Conservation (phyloP, 257 asterid species). For the Coffea canephora region DNA sequence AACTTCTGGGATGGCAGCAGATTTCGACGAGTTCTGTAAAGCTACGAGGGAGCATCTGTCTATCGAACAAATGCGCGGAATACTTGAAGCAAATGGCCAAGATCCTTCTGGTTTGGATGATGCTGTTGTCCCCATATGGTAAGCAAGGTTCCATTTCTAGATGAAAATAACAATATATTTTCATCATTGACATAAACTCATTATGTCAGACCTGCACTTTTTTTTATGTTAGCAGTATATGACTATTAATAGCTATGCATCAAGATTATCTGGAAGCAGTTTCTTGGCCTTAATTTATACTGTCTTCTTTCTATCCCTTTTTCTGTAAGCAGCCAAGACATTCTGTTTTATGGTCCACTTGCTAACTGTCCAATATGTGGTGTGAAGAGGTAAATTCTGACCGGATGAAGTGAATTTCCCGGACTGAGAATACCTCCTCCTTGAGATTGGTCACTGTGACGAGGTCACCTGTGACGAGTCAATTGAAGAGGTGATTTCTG, state of each 20-base stretch:
- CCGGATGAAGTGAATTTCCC: no score
- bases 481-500: no score
- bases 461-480: no score
- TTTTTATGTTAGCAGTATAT: not conserved
- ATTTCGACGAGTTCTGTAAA: constrained; percentile 63
- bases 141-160: not conserved
- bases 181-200: not conserved
- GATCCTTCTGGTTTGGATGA: constrained; percentile 49
- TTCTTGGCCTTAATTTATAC: not conserved
- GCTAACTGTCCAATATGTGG: constrained; percentile 59
- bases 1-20: constrained; percentile 37
- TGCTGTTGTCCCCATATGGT: constrained; percentile 89
- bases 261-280: not conserved
- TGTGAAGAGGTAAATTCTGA: no score
- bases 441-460: no score
- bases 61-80: constrained; percentile 66
- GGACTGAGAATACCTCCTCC: no score
- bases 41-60: constrained; percentile 61
- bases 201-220: not conserved
- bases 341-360: constrained; percentile 65
- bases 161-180: not conserved
- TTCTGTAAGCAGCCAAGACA: constrained; percentile 60
- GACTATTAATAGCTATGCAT: not conserved
- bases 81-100: constrained; percentile 68
- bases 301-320: not conserved